Conservation (phyloP, 345 rosid species). For the Pistacia integerrima region DNA sequence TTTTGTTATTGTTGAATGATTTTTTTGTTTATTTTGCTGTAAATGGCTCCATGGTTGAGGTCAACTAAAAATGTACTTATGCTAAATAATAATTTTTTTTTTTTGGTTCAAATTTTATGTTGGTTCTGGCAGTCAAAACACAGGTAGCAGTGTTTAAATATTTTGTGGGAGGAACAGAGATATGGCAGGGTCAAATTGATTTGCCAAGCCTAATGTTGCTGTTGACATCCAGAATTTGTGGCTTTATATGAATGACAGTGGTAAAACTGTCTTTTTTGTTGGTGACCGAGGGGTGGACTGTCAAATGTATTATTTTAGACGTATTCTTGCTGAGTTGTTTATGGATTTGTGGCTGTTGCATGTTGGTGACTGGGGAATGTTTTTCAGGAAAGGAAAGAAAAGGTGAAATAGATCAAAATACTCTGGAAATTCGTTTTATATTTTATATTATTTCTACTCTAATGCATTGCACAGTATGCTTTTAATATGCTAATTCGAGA, state of each 20-base stretch:
- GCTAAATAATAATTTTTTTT: neutral
- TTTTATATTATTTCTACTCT: neutral
- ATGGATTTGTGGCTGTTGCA: conserved; percentile 14
- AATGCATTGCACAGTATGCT: neutral
- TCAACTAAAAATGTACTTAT: neutral
- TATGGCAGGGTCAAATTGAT: conserved; percentile 2
- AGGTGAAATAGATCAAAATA: conserved; percentile 9
- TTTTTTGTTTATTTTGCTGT: conserved; percentile 10
- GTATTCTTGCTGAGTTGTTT: conserved; percentile 1
- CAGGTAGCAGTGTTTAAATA: neutral
- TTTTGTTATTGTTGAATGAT: neutral
- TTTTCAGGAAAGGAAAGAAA: neutral
- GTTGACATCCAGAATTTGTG: neutral
- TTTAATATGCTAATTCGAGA: too few relatives aligned
- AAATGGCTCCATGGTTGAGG: neutral
- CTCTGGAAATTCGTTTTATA: neutral
- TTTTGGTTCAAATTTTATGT: conserved; percentile 1
- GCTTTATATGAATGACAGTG: neutral
- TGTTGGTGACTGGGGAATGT: conserved; percentile 19
- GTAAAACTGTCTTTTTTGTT: neutral
- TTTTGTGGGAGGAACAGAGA: conserved; percentile 8
- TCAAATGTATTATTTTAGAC: conserved; percentile 14
- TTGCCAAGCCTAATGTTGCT: conserved; percentile 8
- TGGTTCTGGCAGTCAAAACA: conserved; percentile 18
- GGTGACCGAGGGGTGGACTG: conserved; percentile 3